Conservation (phyloP, 345 rosid species). For the Hirschfeldia incana region DNA sequence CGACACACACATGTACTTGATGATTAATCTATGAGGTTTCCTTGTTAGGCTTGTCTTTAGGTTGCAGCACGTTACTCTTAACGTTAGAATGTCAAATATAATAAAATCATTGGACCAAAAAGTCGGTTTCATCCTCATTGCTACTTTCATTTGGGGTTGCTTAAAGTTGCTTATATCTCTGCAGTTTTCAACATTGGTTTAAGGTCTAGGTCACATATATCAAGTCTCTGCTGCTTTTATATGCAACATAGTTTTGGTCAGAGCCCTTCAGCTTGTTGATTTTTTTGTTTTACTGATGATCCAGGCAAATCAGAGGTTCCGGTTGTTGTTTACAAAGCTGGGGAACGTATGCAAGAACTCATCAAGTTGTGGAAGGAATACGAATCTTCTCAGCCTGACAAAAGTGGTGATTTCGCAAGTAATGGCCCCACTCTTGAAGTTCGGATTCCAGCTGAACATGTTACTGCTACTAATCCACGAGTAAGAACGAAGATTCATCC, state of each 20-base stretch:
- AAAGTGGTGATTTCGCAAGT: slow-evolving; percentile 62
- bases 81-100: slow-evolving; percentile 13
- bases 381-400: slow-evolving; percentile 67
- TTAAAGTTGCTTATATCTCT: neutral
- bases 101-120: slow-evolving; percentile 13
- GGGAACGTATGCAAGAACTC: slow-evolving; percentile 98
- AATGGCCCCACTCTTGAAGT: slow-evolving; percentile 95
- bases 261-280: slow-evolving; percentile 4
- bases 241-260: slow-evolving; percentile 3
- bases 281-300: slow-evolving; percentile 38
- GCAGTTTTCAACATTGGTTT: neutral
- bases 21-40: neutral
- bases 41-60: slow-evolving; percentile 14
- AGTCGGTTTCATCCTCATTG: slow-evolving; percentile 4
- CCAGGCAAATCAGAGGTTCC: slow-evolving; percentile 88
- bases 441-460: slow-evolving; percentile 92
- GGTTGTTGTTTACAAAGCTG: slow-evolving; percentile 86
- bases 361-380: slow-evolving; percentile 90
- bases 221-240: slow-evolving; percentile 17
- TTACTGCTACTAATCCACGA: slow-evolving; percentile 97
- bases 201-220: neutral
- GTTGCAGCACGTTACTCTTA: slow-evolving; percentile 8
- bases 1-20: neutral
- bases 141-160: slow-evolving; percentile 11
- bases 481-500: slow-evolving; percentile 49